These are phyloP conservation scores for Trypanosoma mega DNA, from an alignment of 208 protist genomes.

Conservation along the genomic window DNA sequence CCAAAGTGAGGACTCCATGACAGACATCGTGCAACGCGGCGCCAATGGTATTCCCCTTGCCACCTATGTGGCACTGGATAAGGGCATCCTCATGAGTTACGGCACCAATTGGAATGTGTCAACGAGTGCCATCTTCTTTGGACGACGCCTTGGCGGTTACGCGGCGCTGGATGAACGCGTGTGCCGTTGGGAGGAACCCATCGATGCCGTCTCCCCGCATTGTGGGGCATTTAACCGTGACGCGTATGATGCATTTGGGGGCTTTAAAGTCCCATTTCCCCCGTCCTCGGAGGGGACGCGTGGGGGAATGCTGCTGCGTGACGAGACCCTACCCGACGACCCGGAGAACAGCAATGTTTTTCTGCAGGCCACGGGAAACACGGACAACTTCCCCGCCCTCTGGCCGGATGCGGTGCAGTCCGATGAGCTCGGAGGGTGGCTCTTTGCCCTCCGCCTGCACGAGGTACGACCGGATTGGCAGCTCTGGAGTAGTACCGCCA, in stretches of 20 bases:
- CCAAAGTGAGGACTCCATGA: background rate
- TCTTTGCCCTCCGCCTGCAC: slow-evolving; percentile 25
- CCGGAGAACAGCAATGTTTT: slow-evolving; percentile 9
- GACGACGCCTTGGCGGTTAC: slow-evolving; percentile 23
- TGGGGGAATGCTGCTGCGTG: background rate
- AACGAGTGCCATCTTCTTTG: slow-evolving; percentile 22
- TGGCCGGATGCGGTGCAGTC: slow-evolving; percentile 10
- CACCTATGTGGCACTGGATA: slow-evolving; percentile 18
- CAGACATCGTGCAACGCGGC: background rate
- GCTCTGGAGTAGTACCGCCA: slow-evolving; percentile 26
- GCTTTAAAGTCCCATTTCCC: slow-evolving; percentile 5
- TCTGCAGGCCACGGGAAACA: background rate
- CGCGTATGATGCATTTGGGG: slow-evolving; percentile 28
- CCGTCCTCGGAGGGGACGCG: background rate
- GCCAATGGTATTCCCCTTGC: background rate
- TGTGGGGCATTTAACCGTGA: slow-evolving; percentile 29
- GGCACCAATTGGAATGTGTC: slow-evolving; percentile 5
- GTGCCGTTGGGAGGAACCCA: slow-evolving; percentile 15
- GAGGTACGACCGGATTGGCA: slow-evolving; percentile 26
- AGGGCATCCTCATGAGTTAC: slow-evolving; percentile 17
- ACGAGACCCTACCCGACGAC: slow-evolving; percentile 3
- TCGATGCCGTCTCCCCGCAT: slow-evolving; percentile 31
- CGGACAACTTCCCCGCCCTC: slow-evolving; percentile 9
- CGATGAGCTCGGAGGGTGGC: slow-evolving; percentile 30
- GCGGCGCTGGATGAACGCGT: slow-evolving; percentile 26